Conservation (phyloP, 148 eudicot genomes). For the Vaccinium corymbosum region DNA sequence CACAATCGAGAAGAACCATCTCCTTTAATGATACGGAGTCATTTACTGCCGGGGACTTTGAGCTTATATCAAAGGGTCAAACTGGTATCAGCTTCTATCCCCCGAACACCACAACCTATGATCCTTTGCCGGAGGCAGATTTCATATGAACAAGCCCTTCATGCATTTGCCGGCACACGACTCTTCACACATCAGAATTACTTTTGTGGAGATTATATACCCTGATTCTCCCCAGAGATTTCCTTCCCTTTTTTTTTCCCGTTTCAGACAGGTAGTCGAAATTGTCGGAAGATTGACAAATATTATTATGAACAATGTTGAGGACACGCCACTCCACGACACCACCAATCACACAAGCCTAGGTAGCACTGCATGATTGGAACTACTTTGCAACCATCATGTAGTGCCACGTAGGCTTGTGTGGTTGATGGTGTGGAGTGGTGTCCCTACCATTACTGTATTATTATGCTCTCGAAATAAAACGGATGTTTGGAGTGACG, state of each 20-base stretch:
- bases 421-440: too few species aligned
- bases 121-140: slow-evolving; percentile 8
- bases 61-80: slow-evolving; percentile 28
- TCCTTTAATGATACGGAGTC: slow-evolving; percentile 21
- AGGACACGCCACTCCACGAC: too few species aligned
- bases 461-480: background rate
- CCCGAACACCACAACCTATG: slow-evolving; percentile 23
- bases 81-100: slow-evolving; percentile 36
- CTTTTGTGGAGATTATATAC: background rate
- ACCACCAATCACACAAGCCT: too few species aligned
- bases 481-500: background rate
- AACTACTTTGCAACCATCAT: too few species aligned
- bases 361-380: too few species aligned
- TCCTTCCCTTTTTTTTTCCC: background rate
- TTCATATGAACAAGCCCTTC: background rate
- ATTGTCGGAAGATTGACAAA: background rate
- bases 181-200: slow-evolving; percentile 6
- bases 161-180: background rate
- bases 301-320: background rate
- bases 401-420: too few species aligned
- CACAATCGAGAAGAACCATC: slow-evolving; percentile 39
- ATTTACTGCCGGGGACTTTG: slow-evolving; percentile 33
- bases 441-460: too few species aligned
- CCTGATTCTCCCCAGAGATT: background rate
- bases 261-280: background rate